Evolutionary conservation across 176 grass and related monocot species (phyloP).

Genomic region (Cenchrus purpureus): DNA sequence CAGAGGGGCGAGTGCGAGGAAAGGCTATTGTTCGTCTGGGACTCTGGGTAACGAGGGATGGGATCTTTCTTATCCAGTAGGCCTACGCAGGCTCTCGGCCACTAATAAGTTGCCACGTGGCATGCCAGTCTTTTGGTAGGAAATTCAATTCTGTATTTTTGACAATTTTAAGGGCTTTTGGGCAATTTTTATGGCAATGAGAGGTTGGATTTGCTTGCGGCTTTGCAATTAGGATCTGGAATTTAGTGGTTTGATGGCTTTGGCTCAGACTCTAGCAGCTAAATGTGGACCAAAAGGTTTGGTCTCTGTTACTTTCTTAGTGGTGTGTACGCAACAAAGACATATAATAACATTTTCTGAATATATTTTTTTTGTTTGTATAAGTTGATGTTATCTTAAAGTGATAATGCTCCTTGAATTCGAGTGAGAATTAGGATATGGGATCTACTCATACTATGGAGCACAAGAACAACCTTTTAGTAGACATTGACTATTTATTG

Average conservation of each 20-base stretch:
- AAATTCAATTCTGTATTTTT: conserved; percentile 7
- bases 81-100: conserved; percentile 19
- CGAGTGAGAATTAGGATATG: not conserved
- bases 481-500: not conserved
- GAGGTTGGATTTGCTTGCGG: conserved; percentile 50
- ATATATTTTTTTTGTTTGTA: not conserved
- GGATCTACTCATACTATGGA: not conserved
- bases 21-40: conserved; percentile 52
- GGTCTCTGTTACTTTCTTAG: conserved; percentile 9
- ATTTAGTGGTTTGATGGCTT: conserved; percentile 24
- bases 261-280: not conserved
- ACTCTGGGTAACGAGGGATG: conserved; percentile 27
- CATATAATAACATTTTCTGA: not conserved
- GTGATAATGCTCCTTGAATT: not conserved
- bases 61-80: conserved; percentile 62
- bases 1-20: conserved; percentile 38
- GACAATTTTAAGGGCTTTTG: not conserved
- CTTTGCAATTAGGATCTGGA: not conserved
- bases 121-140: conserved; percentile 19
- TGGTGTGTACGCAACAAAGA: conserved; percentile 25
- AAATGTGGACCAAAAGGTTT: conserved; percentile 7
- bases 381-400: not conserved
- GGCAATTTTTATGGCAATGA: conserved; percentile 17
- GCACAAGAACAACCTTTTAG: not conserved
- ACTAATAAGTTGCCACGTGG: conserved; percentile 46